phyloP scores from a whole-genome alignment of 169 alveolate species.

The Plasmodium knowlesi region DNA sequence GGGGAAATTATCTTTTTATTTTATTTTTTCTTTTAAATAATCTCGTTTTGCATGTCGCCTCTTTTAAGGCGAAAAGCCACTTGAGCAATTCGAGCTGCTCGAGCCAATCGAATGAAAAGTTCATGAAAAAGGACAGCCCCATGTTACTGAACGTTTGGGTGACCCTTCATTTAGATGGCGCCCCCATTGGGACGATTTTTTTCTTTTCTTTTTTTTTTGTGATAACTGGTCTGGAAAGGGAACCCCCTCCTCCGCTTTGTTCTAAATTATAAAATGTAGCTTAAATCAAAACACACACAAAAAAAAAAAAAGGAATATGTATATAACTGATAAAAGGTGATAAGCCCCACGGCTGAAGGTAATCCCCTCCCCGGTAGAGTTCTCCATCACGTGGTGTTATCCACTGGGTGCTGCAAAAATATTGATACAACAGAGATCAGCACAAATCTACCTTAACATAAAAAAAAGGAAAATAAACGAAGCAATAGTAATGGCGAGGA shows the following conservation, averaged over 20 bases:
- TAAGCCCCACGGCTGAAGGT: neutral
- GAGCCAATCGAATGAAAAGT: no score
- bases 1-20: no score
- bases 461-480: constrained; percentile 56
- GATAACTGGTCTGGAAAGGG: neutral
- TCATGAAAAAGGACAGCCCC: no score
- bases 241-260: neutral
- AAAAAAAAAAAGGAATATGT: neutral
- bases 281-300: neutral
- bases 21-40: no score
- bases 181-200: neutral
- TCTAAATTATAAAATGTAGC: neutral
- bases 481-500: constrained; percentile 26
- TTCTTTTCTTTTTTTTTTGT: neutral
- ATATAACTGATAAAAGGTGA: neutral
- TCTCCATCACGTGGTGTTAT: neutral
- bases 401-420: neutral
- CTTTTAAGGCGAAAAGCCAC: no score
- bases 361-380: no score
- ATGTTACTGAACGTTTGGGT: neutral
- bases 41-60: no score
- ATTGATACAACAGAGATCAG: neutral
- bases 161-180: neutral
- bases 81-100: no score
- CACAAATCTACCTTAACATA: constrained; percentile 22